A percentile compares a stretch with the other conserved stretches of the same genome.
These are phyloP conservation scores for Xerophyta viscosa DNA, from an alignment of 106 monocot species.

Conservation along the genomic window DNA sequence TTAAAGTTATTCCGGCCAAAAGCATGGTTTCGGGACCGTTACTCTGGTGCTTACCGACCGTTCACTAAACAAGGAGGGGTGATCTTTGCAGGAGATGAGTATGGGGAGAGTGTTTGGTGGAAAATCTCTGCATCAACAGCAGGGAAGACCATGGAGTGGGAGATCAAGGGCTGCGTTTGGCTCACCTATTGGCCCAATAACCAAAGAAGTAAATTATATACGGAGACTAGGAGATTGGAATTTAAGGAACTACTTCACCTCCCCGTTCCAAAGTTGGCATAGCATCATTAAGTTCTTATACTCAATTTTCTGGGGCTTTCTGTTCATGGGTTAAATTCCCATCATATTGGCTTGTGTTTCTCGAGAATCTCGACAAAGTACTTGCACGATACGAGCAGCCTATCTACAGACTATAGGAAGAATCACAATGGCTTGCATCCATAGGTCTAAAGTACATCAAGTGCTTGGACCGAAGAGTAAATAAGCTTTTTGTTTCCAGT, in stretches of 20 bases:
- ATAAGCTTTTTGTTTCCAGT: no score
- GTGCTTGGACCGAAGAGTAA: no score
- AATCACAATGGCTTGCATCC: no score
- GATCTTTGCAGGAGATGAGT: constrained; percentile 78
- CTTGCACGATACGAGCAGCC: no score
- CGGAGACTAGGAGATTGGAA: constrained; percentile 58
- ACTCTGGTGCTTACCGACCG: constrained; percentile 57
- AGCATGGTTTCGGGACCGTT: constrained; percentile 64
- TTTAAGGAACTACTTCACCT: constrained; percentile 46
- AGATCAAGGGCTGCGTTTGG: constrained; percentile 58
- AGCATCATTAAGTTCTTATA: no score
- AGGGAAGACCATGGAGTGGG: constrained; percentile 67
- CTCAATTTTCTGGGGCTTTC: no score
- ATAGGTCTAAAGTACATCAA: no score
- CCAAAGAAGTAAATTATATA: constrained; percentile 40
- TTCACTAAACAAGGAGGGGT: constrained; percentile 81
- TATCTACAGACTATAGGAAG: no score
- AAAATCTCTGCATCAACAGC: constrained; percentile 28
- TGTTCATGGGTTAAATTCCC: no score
- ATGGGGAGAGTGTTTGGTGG: constrained; percentile 73
- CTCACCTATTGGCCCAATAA: constrained; percentile 83
- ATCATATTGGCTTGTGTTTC: no score
- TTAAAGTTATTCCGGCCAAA: constrained; percentile 36
- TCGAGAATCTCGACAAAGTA: no score
- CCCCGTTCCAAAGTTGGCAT: constrained; percentile 11